Evolutionary conservation across 2,329 filamentous ascomycete species (phyloP).

Genomic region (Curvularia sp.): DNA sequence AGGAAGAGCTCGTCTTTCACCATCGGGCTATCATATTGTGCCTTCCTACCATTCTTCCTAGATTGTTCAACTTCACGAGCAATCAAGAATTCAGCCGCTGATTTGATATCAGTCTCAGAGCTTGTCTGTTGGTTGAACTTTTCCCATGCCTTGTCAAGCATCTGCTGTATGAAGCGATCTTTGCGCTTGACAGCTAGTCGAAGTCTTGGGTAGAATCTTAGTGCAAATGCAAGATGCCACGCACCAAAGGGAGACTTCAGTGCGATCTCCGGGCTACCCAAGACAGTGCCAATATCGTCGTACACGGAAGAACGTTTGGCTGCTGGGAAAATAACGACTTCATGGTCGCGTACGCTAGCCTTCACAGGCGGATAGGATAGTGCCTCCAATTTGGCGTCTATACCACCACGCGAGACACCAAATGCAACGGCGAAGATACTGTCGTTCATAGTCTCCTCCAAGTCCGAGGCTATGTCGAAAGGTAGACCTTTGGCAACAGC

Average conservation of each 20-base stretch:
- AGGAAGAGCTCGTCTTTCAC: conserved; percentile 2
- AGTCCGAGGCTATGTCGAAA: neutral
- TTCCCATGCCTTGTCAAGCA: neutral
- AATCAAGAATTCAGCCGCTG: neutral
- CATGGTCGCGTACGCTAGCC: neutral
- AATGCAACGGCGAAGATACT: neutral
- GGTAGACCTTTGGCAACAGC: neutral
- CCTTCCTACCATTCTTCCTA: neutral
- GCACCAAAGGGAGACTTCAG: conserved; percentile 1
- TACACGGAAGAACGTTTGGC: neutral
- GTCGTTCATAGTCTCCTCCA: neutral
- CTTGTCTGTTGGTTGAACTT: neutral
- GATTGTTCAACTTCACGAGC: neutral
- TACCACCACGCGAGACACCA: conserved; percentile 2
- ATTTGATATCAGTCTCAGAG: neutral
- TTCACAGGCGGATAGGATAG: neutral
- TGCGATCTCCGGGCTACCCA: neutral
- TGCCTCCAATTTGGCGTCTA: neutral
- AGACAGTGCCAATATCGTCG: neutral
- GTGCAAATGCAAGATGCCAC: conserved; percentile 1
- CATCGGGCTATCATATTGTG: conserved; percentile 1
- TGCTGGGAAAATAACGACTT: neutral
- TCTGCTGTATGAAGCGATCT: neutral
- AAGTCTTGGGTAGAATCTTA: neutral
- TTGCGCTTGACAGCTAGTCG: neutral